These are phyloP conservation scores for Meyerozyma guilliermondii DNA, from an alignment of 1,139 yeast genomes.

Conservation along the genomic window DNA sequence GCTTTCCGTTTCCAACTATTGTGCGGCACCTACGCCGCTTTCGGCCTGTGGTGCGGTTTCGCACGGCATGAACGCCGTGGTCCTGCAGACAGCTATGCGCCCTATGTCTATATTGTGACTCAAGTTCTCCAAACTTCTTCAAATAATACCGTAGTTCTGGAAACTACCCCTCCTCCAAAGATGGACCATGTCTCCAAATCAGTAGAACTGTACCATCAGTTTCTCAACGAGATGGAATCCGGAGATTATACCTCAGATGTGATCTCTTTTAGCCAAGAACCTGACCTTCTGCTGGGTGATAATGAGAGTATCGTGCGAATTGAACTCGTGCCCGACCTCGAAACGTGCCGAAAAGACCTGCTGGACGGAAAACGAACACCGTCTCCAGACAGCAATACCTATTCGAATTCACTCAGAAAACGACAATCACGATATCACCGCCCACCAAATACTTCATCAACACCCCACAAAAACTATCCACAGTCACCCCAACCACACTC, in stretches of 20 bases:
- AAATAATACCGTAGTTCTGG: background rate
- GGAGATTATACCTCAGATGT: constrained; percentile 16
- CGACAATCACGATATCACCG: too few relatives aligned
- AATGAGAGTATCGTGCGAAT: background rate
- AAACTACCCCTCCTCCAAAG: background rate
- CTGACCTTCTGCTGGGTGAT: constrained; percentile 3
- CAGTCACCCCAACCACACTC: background rate
- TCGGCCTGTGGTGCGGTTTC: background rate
- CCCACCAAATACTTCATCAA: background rate
- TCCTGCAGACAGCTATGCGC: background rate
- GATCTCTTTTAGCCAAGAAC: background rate
- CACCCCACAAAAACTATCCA: background rate
- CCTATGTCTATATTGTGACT: background rate
- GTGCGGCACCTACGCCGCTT: background rate
- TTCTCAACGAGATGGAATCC: constrained; percentile 26
- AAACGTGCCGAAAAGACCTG: constrained; percentile 1
- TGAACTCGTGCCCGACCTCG: background rate
- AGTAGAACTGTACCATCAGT: constrained; percentile 28
- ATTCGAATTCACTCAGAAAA: too few relatives aligned
- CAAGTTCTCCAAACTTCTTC: background rate
- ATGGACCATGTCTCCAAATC: constrained; percentile 6
- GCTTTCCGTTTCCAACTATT: too few relatives aligned
- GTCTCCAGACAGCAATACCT: background rate
- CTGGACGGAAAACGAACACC: background rate
- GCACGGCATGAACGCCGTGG: background rate